phyloP scores from a whole-genome alignment of 108 stramenopile species.

The Conticribra guillardii region DNA sequence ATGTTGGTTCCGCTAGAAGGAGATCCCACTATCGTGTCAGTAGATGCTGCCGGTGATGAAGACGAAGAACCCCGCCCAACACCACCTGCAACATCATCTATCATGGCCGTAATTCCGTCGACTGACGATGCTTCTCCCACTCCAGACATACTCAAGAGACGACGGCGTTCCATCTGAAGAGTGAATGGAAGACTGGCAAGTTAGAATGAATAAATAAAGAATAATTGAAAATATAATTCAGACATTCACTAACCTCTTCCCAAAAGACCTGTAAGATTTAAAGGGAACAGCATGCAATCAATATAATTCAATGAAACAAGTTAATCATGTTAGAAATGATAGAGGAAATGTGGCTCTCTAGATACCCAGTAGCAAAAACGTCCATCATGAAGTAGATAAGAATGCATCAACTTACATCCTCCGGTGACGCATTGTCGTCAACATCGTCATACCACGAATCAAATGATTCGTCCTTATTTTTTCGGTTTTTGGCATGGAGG shows the following conservation, averaged over 20 bases:
- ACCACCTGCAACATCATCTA: not conserved
- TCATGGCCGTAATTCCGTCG: not conserved
- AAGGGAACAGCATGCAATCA: too few species aligned
- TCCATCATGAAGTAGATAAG: not conserved
- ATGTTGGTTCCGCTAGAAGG: too few species aligned
- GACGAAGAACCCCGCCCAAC: conserved; percentile 1
- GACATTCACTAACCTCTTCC: not conserved
- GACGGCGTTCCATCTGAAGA: not conserved
- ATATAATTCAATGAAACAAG: too few species aligned
- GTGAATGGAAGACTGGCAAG: not conserved
- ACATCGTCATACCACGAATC: conserved; percentile 67
- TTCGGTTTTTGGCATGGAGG: conserved; percentile 30
- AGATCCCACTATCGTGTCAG: not conserved
- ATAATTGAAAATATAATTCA: not conserved
- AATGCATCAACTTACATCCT: conserved; percentile 36
- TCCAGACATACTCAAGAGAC: not conserved
- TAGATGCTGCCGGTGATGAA: not conserved
- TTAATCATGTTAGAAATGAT: not conserved
- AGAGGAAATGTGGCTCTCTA: too few species aligned
- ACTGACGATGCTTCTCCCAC: not conserved
- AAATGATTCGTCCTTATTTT: conserved; percentile 44
- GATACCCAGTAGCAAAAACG: too few species aligned
- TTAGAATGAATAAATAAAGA: not conserved
- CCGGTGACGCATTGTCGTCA: conserved; percentile 59
- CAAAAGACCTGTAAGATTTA: not conserved